Conservation (phyloP, 2,329 filamentous ascomycete species). For the Neurospora sp. region DNA sequence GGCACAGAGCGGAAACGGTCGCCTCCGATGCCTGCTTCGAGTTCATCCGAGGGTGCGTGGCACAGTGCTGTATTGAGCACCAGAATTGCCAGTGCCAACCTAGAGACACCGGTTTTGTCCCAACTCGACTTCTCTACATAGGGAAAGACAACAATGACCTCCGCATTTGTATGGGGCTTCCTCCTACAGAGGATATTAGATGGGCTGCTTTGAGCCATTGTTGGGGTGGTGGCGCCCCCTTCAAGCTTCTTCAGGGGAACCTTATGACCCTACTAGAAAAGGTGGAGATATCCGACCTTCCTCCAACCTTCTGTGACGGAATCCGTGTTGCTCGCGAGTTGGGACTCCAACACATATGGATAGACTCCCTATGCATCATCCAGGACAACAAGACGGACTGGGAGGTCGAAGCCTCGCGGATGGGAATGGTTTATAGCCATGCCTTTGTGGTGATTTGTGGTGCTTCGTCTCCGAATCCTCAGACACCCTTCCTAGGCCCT, state of each 20-base stretch:
- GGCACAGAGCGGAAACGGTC: background rate
- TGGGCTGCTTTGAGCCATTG: slow-evolving; percentile 7
- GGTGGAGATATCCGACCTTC: background rate
- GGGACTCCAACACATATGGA: background rate
- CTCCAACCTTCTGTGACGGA: background rate
- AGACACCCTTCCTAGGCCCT: background rate
- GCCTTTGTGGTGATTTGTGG: background rate
- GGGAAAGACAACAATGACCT: background rate
- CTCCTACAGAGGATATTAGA: background rate
- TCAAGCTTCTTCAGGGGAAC: background rate
- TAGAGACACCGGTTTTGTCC: background rate
- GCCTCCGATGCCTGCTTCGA: background rate
- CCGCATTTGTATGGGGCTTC: background rate
- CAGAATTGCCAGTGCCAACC: background rate
- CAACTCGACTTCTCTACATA: background rate
- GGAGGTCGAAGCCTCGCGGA: background rate
- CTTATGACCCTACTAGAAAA: background rate
- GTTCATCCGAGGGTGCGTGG: background rate
- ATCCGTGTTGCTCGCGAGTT: background rate
- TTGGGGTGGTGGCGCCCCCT: slow-evolving; percentile 1
- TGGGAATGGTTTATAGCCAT: background rate
- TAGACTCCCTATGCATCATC: background rate
- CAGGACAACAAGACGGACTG: background rate
- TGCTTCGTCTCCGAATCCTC: background rate
- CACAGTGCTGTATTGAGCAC: background rate